Evolutionary conservation across 768 basidiomycete species (phyloP).

Genomic region (Mycena vitilis): DNA sequence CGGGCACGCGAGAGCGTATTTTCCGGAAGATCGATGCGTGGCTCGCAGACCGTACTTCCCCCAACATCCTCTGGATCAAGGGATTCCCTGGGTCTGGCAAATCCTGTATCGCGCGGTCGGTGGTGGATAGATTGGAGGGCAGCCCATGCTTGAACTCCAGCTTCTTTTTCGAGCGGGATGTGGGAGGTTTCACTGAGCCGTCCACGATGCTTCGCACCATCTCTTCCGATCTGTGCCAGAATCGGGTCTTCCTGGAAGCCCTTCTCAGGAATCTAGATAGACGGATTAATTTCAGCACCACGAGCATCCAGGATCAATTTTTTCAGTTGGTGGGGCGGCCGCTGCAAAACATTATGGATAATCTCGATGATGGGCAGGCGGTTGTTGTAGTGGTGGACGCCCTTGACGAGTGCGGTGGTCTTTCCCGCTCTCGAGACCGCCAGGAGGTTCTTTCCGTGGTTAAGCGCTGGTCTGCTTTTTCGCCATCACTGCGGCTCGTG

Average conservation of each 20-base stretch:
- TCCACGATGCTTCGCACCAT: conserved; percentile 29
- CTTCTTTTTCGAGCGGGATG: conserved; percentile 33
- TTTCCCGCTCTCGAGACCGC: conserved; percentile 17
- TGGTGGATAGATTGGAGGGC: conserved; percentile 24
- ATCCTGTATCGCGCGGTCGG: conserved; percentile 38
- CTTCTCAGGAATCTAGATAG: conserved; percentile 6
- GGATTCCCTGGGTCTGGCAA: conserved; percentile 43
- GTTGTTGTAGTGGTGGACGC: conserved; percentile 31
- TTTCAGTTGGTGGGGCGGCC: conserved; percentile 20
- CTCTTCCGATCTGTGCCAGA: conserved; percentile 7
- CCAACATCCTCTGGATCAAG: conserved; percentile 44
- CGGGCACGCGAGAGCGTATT: conserved; percentile 36
- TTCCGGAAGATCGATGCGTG: conserved; percentile 35
- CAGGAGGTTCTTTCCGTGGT: conserved; percentile 7
- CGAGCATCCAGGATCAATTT: conserved; percentile 17
- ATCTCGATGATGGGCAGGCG: neutral
- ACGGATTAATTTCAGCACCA: conserved; percentile 21
- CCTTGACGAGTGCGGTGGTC: conserved; percentile 31
- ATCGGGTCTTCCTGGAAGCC: conserved; percentile 11
- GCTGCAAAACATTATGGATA: neutral
- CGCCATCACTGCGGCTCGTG: conserved; percentile 13
- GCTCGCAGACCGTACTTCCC: conserved; percentile 49
- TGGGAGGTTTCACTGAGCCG: conserved; percentile 11
- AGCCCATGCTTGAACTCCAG: conserved; percentile 18
- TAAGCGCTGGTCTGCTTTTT: conserved; percentile 13